A percentile compares a stretch with the other conserved stretches of the same genome.
These are phyloP conservation scores for Gnetum montanum DNA, from an alignment of 75 land plant species.

Conservation along the genomic window DNA sequence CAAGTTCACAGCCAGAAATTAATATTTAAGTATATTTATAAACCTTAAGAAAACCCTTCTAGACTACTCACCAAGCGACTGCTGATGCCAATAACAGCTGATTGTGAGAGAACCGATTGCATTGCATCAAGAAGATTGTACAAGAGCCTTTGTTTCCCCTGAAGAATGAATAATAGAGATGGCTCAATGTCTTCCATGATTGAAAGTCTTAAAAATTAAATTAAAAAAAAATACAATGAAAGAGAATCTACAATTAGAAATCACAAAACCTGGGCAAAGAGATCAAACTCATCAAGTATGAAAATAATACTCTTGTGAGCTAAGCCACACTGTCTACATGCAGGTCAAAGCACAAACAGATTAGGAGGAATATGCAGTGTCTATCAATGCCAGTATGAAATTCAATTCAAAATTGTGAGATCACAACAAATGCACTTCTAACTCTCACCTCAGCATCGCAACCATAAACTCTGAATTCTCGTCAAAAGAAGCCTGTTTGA, in stretches of 20 bases:
- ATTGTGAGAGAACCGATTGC: conserved; percentile 83
- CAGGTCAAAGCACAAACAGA: too few relatives aligned
- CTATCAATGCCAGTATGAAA: too few relatives aligned
- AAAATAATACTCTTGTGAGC: conserved; percentile 84
- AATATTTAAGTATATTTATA: too few relatives aligned
- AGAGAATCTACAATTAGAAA: not conserved
- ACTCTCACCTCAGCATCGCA: conserved; percentile 49
- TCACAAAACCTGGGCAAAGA: conserved; percentile 84
- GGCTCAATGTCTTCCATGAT: not conserved
- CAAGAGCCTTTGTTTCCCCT: conserved; percentile 85
- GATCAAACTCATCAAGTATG: conserved; percentile 90
- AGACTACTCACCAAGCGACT: conserved; percentile 60
- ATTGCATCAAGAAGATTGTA: conserved; percentile 90
- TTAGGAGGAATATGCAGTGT: too few relatives aligned
- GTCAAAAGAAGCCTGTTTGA: conserved; percentile 51
- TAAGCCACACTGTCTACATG: conserved; percentile 75
- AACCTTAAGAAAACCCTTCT: too few relatives aligned
- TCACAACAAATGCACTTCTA: too few relatives aligned
- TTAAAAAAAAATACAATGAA: not conserved
- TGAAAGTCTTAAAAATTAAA: not conserved
- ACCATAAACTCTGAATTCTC: conserved; percentile 47
- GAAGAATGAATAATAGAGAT: conserved; percentile 3
- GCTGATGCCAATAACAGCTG: conserved; percentile 88
- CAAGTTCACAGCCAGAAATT: too few relatives aligned
- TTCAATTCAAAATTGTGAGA: too few relatives aligned